These are phyloP conservation scores for Psilocybe azurescens DNA, from an alignment of 768 basidiomycete species.

Conservation along the genomic window DNA sequence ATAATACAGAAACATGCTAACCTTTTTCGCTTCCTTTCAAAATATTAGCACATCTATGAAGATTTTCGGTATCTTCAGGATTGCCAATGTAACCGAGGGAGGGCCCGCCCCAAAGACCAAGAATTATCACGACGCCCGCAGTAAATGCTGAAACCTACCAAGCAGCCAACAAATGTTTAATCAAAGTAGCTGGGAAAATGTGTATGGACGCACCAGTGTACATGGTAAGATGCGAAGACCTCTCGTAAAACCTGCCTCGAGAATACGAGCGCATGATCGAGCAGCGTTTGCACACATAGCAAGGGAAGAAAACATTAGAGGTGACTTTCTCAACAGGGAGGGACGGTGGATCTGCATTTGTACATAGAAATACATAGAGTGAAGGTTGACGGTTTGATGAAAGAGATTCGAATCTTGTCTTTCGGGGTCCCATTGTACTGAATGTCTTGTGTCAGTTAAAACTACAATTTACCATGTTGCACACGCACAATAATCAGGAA, in stretches of 20 bases:
- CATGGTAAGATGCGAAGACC: conserved; percentile 32
- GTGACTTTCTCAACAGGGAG: conserved; percentile 54
- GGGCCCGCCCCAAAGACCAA: conserved; percentile 60
- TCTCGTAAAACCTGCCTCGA: conserved; percentile 57
- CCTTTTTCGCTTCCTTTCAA: conserved; percentile 44
- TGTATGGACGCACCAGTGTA: conserved; percentile 29
- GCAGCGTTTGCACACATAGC: conserved; percentile 77
- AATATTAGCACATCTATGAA: conserved; percentile 57
- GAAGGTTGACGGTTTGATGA: conserved; percentile 57
- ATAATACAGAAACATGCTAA: conserved; percentile 15
- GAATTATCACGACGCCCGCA: conserved; percentile 54
- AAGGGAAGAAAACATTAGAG: conserved; percentile 58
- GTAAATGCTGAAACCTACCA: conserved; percentile 39
- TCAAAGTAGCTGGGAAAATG: neutral
- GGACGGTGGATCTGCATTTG: conserved; percentile 76
- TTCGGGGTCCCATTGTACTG: conserved; percentile 25
- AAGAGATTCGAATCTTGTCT: conserved; percentile 40
- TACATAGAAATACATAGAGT: conserved; percentile 46
- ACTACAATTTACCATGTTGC: too few relatives aligned
- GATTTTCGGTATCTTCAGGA: conserved; percentile 48
- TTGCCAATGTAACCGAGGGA: conserved; percentile 42
- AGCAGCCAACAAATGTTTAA: neutral
- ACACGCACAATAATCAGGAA: conserved; percentile 52
- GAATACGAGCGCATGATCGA: conserved; percentile 69
- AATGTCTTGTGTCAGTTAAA: neutral